Evolutionary conservation across 768 basidiomycete species (phyloP).

Genomic region (Russula dissimulans): DNA sequence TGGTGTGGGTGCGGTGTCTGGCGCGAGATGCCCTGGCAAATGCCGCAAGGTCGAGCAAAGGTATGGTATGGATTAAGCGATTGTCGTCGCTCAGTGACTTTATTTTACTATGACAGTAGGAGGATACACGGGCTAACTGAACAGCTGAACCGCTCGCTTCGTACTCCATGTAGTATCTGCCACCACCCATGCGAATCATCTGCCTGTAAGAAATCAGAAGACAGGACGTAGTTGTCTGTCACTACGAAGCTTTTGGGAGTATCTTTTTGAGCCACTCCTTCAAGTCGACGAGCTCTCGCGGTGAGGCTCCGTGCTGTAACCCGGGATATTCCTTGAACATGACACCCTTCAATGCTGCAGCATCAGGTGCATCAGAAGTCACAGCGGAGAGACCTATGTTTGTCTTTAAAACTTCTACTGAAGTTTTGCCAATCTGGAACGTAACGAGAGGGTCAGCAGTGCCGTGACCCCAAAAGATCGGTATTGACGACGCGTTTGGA

Average conservation of each 20-base stretch:
- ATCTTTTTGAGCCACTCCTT: constrained; percentile 59
- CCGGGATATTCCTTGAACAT: constrained; percentile 60
- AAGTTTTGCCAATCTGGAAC: constrained; percentile 42
- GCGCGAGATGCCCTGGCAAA: too few relatives aligned
- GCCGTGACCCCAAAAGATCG: constrained; percentile 87
- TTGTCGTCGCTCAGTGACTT: too few relatives aligned
- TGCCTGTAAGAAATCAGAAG: background rate
- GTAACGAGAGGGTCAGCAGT: constrained; percentile 65
- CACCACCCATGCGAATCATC: background rate
- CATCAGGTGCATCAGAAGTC: constrained; percentile 30
- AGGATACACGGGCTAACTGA: too few relatives aligned
- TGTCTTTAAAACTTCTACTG: constrained; percentile 47
- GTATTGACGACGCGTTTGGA: constrained; percentile 47
- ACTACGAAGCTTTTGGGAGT: constrained; percentile 28
- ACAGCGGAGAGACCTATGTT: constrained; percentile 37
- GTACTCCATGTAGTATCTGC: too few relatives aligned
- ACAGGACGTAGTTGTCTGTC: background rate
- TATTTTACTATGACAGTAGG: too few relatives aligned
- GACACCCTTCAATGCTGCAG: constrained; percentile 42
- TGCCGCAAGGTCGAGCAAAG: too few relatives aligned
- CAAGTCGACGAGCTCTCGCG: constrained; percentile 61
- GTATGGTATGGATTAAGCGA: too few relatives aligned
- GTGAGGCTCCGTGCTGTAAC: constrained; percentile 55
- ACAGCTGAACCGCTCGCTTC: too few relatives aligned
- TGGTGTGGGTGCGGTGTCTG: too few relatives aligned